phyloP scores from a whole-genome alignment of 306 rosid genomes.

The Alnus rubra region DNA sequence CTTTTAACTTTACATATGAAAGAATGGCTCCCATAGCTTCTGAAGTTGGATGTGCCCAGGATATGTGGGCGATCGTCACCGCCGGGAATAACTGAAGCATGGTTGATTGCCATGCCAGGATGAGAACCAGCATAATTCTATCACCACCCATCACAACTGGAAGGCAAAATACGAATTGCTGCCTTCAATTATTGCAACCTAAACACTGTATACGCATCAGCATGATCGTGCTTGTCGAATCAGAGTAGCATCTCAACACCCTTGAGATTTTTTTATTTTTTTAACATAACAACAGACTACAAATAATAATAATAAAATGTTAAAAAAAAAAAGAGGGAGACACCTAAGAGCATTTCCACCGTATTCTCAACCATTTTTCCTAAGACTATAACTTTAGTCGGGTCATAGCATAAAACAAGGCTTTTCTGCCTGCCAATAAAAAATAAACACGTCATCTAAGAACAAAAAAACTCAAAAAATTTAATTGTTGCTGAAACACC shows the following conservation, averaged over 20 bases:
- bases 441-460: too few relatives aligned
- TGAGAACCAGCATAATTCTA: too few relatives aligned
- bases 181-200: neutral
- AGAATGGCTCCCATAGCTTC: slow-evolving; percentile 22
- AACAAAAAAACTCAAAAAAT: too few relatives aligned
- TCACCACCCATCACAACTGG: neutral
- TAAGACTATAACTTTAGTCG: too few relatives aligned
- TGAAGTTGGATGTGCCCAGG: slow-evolving; percentile 17
- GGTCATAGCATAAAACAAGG: too few relatives aligned
- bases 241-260: neutral
- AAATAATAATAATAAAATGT: too few relatives aligned
- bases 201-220: neutral
- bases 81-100: slow-evolving; percentile 27
- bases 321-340: too few relatives aligned
- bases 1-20: slow-evolving; percentile 29
- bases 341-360: too few relatives aligned
- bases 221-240: neutral
- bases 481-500: too few relatives aligned
- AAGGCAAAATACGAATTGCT: neutral
- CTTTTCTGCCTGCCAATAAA: too few relatives aligned
- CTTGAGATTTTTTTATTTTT: neutral
- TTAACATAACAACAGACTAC: neutral
- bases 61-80: slow-evolving; percentile 27
- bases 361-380: too few relatives aligned
- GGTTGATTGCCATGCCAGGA: neutral